phyloP scores from a whole-genome alignment of 2,329 filamentous ascomycete species.

The Fusarium sp. region DNA sequence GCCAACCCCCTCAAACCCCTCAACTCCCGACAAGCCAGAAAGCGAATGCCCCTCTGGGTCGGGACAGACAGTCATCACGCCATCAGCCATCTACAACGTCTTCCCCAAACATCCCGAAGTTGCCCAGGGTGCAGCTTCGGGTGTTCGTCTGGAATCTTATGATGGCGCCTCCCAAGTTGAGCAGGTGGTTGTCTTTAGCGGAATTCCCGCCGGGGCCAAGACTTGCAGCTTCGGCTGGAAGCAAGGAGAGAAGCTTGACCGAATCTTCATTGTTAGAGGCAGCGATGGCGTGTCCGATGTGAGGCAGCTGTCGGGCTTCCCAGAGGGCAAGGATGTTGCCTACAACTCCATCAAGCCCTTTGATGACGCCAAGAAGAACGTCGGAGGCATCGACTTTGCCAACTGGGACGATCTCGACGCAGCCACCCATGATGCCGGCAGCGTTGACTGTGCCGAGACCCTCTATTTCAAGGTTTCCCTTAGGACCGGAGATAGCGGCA shows the following conservation, averaged over 20 bases:
- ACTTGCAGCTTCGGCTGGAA: constrained; percentile 46
- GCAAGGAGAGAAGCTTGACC: constrained; percentile 52
- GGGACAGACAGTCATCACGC: background rate
- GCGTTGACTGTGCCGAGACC: constrained; percentile 42
- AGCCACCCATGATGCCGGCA: constrained; percentile 34
- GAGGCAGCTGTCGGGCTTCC: constrained; percentile 43
- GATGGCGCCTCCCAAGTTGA: constrained; percentile 40
- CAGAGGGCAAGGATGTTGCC: constrained; percentile 31
- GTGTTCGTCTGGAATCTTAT: constrained; percentile 40
- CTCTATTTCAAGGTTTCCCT: constrained; percentile 44
- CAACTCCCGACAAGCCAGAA: background rate
- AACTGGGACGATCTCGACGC: constrained; percentile 41
- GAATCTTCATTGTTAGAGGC: constrained; percentile 51
- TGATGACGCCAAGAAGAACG: constrained; percentile 16
- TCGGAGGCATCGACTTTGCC: constrained; percentile 45
- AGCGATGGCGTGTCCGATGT: constrained; percentile 39
- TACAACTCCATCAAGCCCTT: constrained; percentile 41
- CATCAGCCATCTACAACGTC: constrained; percentile 20
- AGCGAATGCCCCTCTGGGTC: background rate
- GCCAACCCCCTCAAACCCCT: background rate
- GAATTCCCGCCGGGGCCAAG: constrained; percentile 45
- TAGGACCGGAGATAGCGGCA: constrained; percentile 31
- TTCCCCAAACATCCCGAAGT: constrained; percentile 28
- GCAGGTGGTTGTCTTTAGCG: constrained; percentile 49
- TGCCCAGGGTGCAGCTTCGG: constrained; percentile 15